Base-by-base conservation (phyloP, 139 green algal genomes). In the Chlamydomonas sp. region DNA sequence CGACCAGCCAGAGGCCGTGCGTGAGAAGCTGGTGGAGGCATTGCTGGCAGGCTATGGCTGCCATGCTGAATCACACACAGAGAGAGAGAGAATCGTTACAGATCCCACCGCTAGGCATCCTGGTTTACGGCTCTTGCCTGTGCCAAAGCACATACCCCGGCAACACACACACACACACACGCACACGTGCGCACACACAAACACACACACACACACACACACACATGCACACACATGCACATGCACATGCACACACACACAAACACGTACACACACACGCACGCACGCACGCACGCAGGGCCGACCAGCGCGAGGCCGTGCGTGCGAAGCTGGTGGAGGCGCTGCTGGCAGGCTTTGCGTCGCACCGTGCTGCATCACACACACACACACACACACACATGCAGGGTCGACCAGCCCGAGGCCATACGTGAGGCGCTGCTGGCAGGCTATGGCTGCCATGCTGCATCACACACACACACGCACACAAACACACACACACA, bases 11-110 rank as follows among this genome's bases (percentile, higher is more conserved):
- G 90, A 94, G 48, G 84, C 87, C 0, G 78, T 96, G n/a, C 82
- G 83, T 34, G 73, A 84, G 29, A 73, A 79, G 58, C 62, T 87
- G 35, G 75, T 90, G 58, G 63, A 65, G 5, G 73, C 91, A 0
- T 76, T 98, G 33, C 39, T 88, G 20, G 29, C 37, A 1, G 94
- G 94, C 24, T 65, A 96, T 0, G n/a, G n/a, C n/a, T n/a, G n/a
- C n/a, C n/a, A n/a, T n/a, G n/a, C n/a, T n/a, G n/a, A n/a, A n/a
- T n/a, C n/a, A n/a, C n/a, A n/a, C n/a, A n/a, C n/a, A n/a, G n/a
- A n/a, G n/a, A n/a, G n/a, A n/a, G n/a, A n/a, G n/a, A n/a, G n/a
- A n/a, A n/a, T n/a, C n/a, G n/a, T n/a, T n/a, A n/a, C n/a, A n/a
- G n/a, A n/a, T n/a, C n/a, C n/a, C n/a, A n/a, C n/a, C n/a, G n/a